Conservation (phyloP, 768 basidiomycete species). For the Boletus vermiculosoides region DNA sequence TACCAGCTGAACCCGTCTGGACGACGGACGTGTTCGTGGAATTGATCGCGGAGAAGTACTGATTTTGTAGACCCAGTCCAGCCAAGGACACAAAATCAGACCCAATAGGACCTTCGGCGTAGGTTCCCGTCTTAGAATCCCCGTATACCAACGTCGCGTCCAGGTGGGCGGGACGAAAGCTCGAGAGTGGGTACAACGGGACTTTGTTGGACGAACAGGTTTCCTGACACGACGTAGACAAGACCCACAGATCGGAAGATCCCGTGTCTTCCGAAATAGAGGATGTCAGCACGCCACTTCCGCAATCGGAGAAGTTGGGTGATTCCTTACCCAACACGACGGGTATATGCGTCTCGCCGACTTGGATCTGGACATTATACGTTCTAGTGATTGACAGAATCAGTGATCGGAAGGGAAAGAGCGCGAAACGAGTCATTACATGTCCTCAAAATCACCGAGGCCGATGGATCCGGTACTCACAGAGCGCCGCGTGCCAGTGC, state of each 20-base stretch:
- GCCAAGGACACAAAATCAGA: slow-evolving; percentile 56
- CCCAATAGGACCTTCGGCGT: slow-evolving; percentile 63
- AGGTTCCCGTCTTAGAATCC: slow-evolving; percentile 68
- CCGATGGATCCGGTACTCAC: slow-evolving; percentile 42
- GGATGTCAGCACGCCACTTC: neutral
- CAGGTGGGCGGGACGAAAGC: slow-evolving; percentile 47
- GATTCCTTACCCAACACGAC: slow-evolving; percentile 54
- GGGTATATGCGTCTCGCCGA: slow-evolving; percentile 52
- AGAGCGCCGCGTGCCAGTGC: slow-evolving; percentile 11
- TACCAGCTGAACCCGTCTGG: slow-evolving; percentile 58
- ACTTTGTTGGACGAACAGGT: slow-evolving; percentile 39
- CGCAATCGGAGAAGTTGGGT: neutral
- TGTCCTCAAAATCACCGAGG: slow-evolving; percentile 59
- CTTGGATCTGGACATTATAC: slow-evolving; percentile 58
- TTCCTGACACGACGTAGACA: slow-evolving; percentile 55
- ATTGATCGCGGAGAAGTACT: slow-evolving; percentile 66
- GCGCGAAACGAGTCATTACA: slow-evolving; percentile 41
- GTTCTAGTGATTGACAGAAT: slow-evolving; percentile 39
- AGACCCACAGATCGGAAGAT: slow-evolving; percentile 75
- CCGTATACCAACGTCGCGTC: slow-evolving; percentile 60
- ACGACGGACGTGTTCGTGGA: slow-evolving; percentile 64
- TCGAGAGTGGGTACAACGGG: slow-evolving; percentile 48
- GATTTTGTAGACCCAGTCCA: slow-evolving; percentile 46
- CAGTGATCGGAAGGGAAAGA: slow-evolving; percentile 4
- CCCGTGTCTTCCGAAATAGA: slow-evolving; percentile 60